These are phyloP conservation scores for Medicago arabica DNA, from an alignment of 306 rosid species.

Conservation along the genomic window DNA sequence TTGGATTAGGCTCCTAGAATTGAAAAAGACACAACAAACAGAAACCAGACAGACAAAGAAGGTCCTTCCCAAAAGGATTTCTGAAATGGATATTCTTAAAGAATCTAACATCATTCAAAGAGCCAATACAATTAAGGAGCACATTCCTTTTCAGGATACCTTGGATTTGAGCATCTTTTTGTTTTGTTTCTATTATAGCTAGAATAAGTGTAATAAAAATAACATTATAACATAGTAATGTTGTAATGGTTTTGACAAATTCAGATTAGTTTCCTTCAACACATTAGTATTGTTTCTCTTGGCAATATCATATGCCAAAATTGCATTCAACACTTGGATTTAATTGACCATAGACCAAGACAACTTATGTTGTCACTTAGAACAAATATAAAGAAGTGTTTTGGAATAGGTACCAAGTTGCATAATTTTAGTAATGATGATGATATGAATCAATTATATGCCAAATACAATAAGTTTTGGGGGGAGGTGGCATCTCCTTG, in stretches of 20 bases:
- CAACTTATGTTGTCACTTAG: background rate
- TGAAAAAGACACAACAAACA: slow-evolving; percentile 20
- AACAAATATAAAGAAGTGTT: background rate
- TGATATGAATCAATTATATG: no score
- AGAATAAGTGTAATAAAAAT: background rate
- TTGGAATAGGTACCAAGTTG: no score
- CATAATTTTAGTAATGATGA: no score
- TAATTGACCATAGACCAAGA: background rate
- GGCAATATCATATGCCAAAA: background rate
- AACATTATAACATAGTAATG: background rate
- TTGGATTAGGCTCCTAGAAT: slow-evolving; percentile 30
- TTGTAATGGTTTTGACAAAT: background rate
- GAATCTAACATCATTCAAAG: slow-evolving; percentile 3
- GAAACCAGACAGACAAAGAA: background rate
- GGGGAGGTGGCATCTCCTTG: no score
- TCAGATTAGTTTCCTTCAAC: background rate
- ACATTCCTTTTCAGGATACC: slow-evolving; percentile 46
- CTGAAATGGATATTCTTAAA: slow-evolving; percentile 45
- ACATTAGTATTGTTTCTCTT: no score
- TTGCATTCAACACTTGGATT: background rate
- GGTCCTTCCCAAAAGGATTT: slow-evolving; percentile 29
- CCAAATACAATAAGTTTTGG: no score
- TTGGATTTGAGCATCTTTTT: slow-evolving; percentile 15
- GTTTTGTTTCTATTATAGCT: slow-evolving; percentile 19
- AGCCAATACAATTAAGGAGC: slow-evolving; percentile 22